A percentile compares a stretch with the other conserved stretches of the same genome.
Evolutionary conservation across 192 early-diverging fungal genomes (phyloP).

Genomic region (Coemansia sp.): DNA sequence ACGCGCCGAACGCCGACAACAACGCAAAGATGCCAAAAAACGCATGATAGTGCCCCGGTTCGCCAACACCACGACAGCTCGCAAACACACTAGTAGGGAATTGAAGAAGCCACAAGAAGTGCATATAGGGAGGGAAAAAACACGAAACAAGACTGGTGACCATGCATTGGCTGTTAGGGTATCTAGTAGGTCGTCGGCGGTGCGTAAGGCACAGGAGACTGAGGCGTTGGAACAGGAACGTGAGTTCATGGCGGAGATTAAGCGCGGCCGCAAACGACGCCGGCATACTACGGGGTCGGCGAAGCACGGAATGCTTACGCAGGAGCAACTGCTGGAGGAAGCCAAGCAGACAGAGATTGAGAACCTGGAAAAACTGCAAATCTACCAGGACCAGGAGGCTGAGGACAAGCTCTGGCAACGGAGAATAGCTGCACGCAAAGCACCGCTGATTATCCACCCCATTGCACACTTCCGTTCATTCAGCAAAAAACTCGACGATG

Average conservation of each 20-base stretch:
- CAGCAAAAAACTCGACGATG: not conserved
- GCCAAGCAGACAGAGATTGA: conserved; percentile 43
- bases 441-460: conserved; percentile 43
- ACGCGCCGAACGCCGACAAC: conserved; percentile 22
- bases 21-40: conserved; percentile 41
- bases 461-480: conserved; percentile 39
- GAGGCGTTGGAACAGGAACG: conserved; percentile 35
- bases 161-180: conserved; percentile 23
- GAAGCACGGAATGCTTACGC: conserved; percentile 20
- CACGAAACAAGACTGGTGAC: conserved; percentile 1
- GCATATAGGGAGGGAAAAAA: not conserved
- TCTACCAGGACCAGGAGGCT: conserved; percentile 40
- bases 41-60: conserved; percentile 37
- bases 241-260: conserved; percentile 24
- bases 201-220: conserved; percentile 45
- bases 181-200: conserved; percentile 38
- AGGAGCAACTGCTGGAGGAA: conserved; percentile 50
- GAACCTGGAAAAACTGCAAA: conserved; percentile 33
- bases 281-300: not conserved
- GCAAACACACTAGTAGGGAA: not conserved
- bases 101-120: not conserved
- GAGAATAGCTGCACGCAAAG: conserved; percentile 22
- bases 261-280: conserved; percentile 19
- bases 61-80: conserved; percentile 14
- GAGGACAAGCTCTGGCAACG: conserved; percentile 35